phyloP scores from a whole-genome alignment of 305 asterid species.

The Solanum aculeatissimum region DNA sequence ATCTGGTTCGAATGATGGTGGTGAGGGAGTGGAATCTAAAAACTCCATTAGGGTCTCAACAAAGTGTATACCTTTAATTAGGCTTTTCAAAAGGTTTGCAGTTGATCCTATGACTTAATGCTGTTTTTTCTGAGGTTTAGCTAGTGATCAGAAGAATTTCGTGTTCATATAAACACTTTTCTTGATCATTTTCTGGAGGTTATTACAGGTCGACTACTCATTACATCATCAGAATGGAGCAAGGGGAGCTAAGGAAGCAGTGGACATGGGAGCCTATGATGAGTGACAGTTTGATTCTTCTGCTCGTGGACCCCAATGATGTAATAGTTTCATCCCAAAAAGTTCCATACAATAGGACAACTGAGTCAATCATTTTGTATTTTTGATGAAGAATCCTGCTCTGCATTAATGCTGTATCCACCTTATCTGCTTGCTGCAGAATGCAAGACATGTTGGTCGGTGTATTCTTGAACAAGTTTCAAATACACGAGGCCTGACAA shows the following conservation, averaged over 20 bases:
- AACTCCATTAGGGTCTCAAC: conserved; percentile 72
- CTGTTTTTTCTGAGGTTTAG: background rate
- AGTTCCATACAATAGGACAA: background rate
- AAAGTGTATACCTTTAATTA: conserved; percentile 69
- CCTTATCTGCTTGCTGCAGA: conserved; percentile 42
- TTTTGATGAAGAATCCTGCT: background rate
- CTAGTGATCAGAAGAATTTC: background rate
- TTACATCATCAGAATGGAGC: conserved; percentile 67
- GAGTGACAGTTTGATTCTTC: conserved; percentile 81
- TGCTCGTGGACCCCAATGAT: conserved; percentile 90
- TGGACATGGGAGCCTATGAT: conserved; percentile 97
- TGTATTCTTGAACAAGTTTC: conserved; percentile 86
- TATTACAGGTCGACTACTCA: conserved; percentile 66
- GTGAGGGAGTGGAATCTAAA: conserved; percentile 59
- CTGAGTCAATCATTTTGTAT: background rate
- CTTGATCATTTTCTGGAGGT: conserved; percentile 7
- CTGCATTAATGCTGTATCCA: conserved; percentile 3
- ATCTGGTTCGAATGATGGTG: conserved; percentile 91
- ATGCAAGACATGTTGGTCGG: conserved; percentile 74
- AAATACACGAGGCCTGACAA: conserved; percentile 60
- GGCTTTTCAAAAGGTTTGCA: conserved; percentile 81
- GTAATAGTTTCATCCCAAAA: conserved; percentile 30
- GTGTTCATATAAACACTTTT: background rate
- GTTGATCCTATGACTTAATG: conserved; percentile 3
- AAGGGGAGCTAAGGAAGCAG: conserved; percentile 61